Percentiles rank a stretch among this genome's conserved stretches.
These are phyloP conservation scores for Neofusicoccum parvum DNA, from an alignment of 2,329 filamentous ascomycete species.

Conservation along the genomic window DNA sequence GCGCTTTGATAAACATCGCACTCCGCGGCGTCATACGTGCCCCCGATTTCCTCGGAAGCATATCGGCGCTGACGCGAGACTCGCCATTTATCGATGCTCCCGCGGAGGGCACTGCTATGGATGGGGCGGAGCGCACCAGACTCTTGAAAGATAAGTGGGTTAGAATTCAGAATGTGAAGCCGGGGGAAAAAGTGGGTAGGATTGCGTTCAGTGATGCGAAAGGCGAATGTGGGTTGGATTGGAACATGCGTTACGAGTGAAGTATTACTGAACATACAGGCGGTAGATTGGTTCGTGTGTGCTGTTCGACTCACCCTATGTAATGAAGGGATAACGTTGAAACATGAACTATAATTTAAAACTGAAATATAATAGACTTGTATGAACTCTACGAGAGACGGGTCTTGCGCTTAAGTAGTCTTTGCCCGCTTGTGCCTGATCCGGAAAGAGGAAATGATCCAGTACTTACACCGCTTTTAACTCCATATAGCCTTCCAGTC, in stretches of 20 bases:
- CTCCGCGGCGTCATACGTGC: constrained; percentile 16
- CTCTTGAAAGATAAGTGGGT: constrained; percentile 23
- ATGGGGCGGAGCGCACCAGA: constrained; percentile 21
- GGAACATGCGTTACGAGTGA: background rate
- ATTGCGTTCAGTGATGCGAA: constrained; percentile 23
- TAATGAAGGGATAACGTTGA: too few species aligned
- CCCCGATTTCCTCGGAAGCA: constrained; percentile 24
- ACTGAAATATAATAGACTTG: too few species aligned
- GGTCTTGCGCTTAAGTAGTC: too few species aligned
- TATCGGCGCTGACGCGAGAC: constrained; percentile 23
- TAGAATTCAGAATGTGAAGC: constrained; percentile 26
- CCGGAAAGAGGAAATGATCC: too few species aligned
- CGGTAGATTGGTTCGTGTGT: too few species aligned
- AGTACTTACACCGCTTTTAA: too few species aligned
- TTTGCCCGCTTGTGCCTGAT: too few species aligned
- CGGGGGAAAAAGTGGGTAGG: constrained; percentile 20
- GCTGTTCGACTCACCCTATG: too few species aligned
- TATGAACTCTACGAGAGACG: too few species aligned
- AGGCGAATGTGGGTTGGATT: background rate
- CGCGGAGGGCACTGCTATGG: constrained; percentile 12
- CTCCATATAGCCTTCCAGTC: too few species aligned
- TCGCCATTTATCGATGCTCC: constrained; percentile 22
- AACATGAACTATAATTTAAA: too few species aligned
- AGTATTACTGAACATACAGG: too few species aligned
- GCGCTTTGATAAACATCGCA: constrained; percentile 19